Evolutionary conservation across 345 rosid species (phyloP).

Genomic region (Citrus medica): DNA sequence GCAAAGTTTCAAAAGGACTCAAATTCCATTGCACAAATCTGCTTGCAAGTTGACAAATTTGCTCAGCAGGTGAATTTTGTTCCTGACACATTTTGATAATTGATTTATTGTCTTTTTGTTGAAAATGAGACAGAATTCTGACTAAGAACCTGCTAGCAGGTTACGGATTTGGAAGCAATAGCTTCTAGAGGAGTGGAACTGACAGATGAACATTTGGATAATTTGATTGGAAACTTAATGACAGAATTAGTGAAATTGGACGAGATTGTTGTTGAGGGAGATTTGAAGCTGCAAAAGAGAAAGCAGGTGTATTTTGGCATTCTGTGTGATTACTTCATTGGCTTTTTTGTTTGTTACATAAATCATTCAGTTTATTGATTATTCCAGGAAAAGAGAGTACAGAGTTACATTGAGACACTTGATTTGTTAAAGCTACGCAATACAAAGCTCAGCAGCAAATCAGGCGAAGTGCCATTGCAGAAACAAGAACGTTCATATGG

Average conservation of each 20-base stretch:
- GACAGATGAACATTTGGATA: constrained; percentile 31
- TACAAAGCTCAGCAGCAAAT: constrained; percentile 15
- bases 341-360: background rate
- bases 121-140: background rate
- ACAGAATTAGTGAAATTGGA: constrained; percentile 45
- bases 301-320: constrained; percentile 45
- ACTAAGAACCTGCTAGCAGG: constrained; percentile 22
- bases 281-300: constrained; percentile 45
- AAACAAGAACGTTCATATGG: constrained; percentile 22
- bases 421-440: constrained; percentile 38
- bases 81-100: background rate
- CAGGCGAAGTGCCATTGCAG: constrained; percentile 10
- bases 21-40: constrained; percentile 39
- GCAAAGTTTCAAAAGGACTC: constrained; percentile 49
- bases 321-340: background rate
- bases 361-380: background rate
- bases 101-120: background rate
- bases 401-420: constrained; percentile 42
- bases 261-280: constrained; percentile 45
- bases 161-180: constrained; percentile 30
- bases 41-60: constrained; percentile 39
- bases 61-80: constrained; percentile 31
- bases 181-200: constrained; percentile 36
- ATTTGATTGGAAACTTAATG: constrained; percentile 43
- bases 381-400: constrained; percentile 45